phyloP scores from a whole-genome alignment of 2,329 filamentous ascomycete genomes.

The Diaporthe aspalathi region DNA sequence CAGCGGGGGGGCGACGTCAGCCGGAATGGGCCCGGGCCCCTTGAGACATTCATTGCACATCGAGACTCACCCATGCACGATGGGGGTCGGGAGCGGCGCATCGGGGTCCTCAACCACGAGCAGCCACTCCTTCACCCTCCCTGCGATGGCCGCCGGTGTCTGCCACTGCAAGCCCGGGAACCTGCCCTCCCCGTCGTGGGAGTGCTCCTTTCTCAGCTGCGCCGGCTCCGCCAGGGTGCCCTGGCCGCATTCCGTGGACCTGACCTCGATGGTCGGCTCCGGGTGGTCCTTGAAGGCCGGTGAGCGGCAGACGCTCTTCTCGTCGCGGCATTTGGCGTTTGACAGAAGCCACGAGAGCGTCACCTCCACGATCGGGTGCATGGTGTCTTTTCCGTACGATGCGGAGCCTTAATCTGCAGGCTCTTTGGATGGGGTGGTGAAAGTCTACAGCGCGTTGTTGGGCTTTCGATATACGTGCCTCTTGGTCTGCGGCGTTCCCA shows the following conservation, averaged over 20 bases:
- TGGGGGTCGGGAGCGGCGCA: constrained; percentile 56
- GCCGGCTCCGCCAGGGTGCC: constrained; percentile 44
- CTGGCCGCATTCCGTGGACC: constrained; percentile 54
- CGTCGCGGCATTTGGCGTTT: constrained; percentile 52
- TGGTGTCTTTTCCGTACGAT: neutral
- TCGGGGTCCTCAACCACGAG: constrained; percentile 61
- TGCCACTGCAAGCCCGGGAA: constrained; percentile 57
- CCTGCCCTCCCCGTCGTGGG: constrained; percentile 51
- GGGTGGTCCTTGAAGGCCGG: constrained; percentile 50
- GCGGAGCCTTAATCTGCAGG: neutral
- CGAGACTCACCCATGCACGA: constrained; percentile 56
- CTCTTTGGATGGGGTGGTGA: too few relatives aligned
- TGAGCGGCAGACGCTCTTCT: constrained; percentile 51
- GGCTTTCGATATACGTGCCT: neutral
- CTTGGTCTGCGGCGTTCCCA: neutral
- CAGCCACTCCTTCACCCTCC: constrained; percentile 56
- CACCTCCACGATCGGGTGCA: constrained; percentile 47
- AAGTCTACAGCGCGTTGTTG: neutral
- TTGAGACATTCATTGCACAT: too few relatives aligned
- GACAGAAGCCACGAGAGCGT: constrained; percentile 54
- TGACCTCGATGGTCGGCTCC: constrained; percentile 52
- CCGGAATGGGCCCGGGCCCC: too few relatives aligned
- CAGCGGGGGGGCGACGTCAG: too few relatives aligned
- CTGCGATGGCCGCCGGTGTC: constrained; percentile 44
- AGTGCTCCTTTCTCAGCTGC: constrained; percentile 52